Percentiles rank a stretch among this genome's conserved stretches.
These are phyloP conservation scores for Oldenlandia corymbosa DNA, from an alignment of 257 asterid species.

Conservation along the genomic window DNA sequence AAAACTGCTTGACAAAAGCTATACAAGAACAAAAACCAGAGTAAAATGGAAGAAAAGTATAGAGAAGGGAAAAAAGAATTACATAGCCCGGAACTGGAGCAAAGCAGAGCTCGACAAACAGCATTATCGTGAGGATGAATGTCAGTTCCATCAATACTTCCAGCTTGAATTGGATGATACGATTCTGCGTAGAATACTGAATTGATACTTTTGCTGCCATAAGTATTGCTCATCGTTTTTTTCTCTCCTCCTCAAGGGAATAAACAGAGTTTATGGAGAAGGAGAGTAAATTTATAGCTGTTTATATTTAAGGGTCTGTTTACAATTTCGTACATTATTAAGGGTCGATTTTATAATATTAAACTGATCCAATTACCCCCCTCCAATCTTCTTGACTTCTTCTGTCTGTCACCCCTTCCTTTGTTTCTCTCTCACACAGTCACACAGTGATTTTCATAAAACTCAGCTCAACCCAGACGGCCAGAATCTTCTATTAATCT, in stretches of 20 bases:
- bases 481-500: no score
- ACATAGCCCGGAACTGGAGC: slow-evolving; percentile 86
- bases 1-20: no score
- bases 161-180: slow-evolving; percentile 96
- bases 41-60: neutral
- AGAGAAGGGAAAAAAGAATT: neutral
- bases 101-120: slow-evolving; percentile 80
- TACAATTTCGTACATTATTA: no score
- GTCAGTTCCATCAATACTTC: slow-evolving; percentile 96
- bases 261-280: no score
- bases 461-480: neutral
- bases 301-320: neutral
- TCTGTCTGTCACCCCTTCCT: neutral
- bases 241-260: no score
- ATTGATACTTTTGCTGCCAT: slow-evolving; percentile 23
- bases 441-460: neutral
- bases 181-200: slow-evolving; percentile 78
- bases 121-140: slow-evolving; percentile 82
- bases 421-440: neutral
- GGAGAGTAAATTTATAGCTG: no score
- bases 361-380: no score
- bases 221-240: neutral
- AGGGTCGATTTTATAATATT: no score
- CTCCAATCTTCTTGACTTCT: neutral
- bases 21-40: neutral